phyloP scores from a whole-genome alignment of 2,329 filamentous ascomycete species.

The Sarocladium oryzae region DNA sequence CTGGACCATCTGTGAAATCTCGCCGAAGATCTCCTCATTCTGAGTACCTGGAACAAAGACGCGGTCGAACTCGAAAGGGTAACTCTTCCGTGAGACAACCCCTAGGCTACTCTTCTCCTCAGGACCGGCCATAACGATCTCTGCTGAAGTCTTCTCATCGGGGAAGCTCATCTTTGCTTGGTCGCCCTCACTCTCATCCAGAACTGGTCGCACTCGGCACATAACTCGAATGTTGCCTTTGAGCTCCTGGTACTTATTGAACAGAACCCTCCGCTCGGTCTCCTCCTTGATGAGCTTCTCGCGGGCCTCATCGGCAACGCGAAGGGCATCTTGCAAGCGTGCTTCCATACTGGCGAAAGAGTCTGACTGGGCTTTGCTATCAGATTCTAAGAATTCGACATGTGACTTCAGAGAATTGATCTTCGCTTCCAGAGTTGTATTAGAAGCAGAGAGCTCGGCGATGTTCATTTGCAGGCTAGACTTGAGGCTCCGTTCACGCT shows the following conservation, averaged over 20 bases:
- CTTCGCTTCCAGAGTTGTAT: constrained; percentile 64
- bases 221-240: constrained; percentile 99
- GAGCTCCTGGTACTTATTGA: constrained; percentile 96
- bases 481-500: constrained; percentile 59
- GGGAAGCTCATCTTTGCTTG: constrained; percentile 74
- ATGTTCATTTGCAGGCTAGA: constrained; percentile 44
- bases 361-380: constrained; percentile 81
- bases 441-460: constrained; percentile 53
- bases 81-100: constrained; percentile 67
- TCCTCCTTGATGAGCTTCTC: constrained; percentile 88
- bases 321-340: constrained; percentile 70
- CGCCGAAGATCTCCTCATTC: constrained; percentile 86
- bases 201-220: constrained; percentile 80
- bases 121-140: constrained; percentile 76
- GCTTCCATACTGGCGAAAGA: constrained; percentile 77
- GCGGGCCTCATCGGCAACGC: constrained; percentile 61
- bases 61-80: constrained; percentile 86
- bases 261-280: constrained; percentile 80
- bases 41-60: constrained; percentile 74
- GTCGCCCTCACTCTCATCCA: constrained; percentile 52
- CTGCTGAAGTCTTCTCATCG: constrained; percentile 76
- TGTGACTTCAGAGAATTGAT: constrained; percentile 72
- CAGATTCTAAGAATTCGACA: constrained; percentile 84
- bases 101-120: constrained; percentile 79
- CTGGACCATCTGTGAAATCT: constrained; percentile 95